A percentile compares a stretch with the other conserved stretches of the same genome.
These are phyloP conservation scores for Orbilia blumenaviensis DNA, from an alignment of 2,329 filamentous ascomycete genomes.

Conservation along the genomic window DNA sequence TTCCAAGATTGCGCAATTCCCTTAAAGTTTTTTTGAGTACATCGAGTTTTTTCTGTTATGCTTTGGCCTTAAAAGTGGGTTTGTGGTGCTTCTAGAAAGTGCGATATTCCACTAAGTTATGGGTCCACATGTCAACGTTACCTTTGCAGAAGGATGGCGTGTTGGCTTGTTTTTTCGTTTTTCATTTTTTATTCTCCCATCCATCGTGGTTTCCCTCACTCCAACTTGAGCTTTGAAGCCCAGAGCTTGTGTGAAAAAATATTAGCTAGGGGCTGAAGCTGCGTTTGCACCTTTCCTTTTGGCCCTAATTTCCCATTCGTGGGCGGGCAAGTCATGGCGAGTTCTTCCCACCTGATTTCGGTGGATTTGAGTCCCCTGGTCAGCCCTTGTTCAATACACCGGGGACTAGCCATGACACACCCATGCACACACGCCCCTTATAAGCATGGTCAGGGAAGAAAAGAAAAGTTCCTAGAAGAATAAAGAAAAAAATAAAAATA, in stretches of 20 bases:
- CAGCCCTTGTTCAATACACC: conserved; percentile 52
- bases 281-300: conserved; percentile 47
- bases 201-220: background rate
- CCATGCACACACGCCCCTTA: conserved; percentile 48
- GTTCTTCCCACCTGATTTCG: conserved; percentile 50
- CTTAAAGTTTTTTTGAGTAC: conserved; percentile 16
- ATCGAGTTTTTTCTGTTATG: conserved; percentile 21
- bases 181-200: background rate
- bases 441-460: conserved; percentile 44
- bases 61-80: conserved; percentile 48
- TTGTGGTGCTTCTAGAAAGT: conserved; percentile 30
- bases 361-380: conserved; percentile 48
- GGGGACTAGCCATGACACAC: conserved; percentile 47
- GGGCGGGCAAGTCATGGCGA: conserved; percentile 49
- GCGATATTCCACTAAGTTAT: conserved; percentile 26
- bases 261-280: conserved; percentile 51
- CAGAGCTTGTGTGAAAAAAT: conserved; percentile 13
- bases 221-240: conserved; percentile 9
- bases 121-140: conserved; percentile 48
- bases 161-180: conserved; percentile 14
- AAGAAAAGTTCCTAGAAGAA: conserved; percentile 12
- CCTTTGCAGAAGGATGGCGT: conserved; percentile 29
- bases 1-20: conserved; percentile 44
- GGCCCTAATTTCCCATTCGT: conserved; percentile 46
- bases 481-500: conserved; percentile 16